Conservation (phyloP, 2,329 filamentous ascomycete genomes). For the Byssoonygena ceratinophila region DNA sequence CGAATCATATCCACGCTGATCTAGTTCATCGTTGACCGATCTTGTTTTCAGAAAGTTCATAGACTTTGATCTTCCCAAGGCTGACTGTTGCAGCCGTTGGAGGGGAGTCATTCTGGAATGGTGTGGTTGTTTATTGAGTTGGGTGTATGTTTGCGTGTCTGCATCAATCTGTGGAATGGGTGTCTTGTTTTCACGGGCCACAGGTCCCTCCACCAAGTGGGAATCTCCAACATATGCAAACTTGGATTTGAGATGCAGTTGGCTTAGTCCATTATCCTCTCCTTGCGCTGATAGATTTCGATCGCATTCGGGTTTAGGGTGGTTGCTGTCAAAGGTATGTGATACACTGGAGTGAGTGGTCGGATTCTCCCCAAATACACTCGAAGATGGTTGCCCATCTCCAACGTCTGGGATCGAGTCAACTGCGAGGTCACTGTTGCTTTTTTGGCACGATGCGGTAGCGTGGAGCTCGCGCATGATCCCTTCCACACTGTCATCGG, state of each 20-base stretch:
- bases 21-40: not conserved
- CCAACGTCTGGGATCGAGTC: no score
- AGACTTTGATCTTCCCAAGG: conserved; percentile 31
- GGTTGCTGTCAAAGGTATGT: not conserved
- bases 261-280: not conserved
- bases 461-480: conserved; percentile 36
- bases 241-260: not conserved
- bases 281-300: not conserved
- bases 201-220: no score
- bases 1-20: conserved; percentile 17
- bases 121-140: conserved; percentile 12
- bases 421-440: no score
- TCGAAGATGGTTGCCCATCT: not conserved
- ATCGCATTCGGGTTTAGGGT: not conserved
- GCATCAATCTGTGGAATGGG: not conserved
- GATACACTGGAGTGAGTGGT: not conserved
- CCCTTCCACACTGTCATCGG: conserved; percentile 44
- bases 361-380: not conserved
- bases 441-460: no score
- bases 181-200: no score
- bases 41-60: conserved; percentile 21
- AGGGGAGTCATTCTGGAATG: conserved; percentile 30
- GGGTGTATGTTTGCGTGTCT: not conserved
- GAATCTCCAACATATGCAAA: conserved; percentile 5
- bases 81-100: conserved; percentile 33